Evolutionary conservation across 352 stramenopile genomes (phyloP), one percentile per base, ranked within the genome.

Genomic region (Peronospora belbahrii): DNA sequence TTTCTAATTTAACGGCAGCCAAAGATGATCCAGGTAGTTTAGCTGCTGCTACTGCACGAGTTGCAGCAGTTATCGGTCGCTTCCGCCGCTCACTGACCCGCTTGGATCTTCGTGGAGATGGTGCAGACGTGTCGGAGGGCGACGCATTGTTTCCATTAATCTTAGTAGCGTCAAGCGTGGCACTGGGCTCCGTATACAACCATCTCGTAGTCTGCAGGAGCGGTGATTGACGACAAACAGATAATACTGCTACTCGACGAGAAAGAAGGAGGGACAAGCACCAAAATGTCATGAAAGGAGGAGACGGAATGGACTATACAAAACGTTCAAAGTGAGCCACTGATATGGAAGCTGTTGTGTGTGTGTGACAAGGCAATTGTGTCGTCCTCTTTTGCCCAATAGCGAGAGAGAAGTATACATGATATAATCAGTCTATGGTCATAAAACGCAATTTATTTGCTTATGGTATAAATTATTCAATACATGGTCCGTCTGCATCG

Each of bases 1-100:
- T 24, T 31, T 59, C 40, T 4, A 32, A 6, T 20, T 48, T 28
- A 25, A 3, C n/a, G 25, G 27, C n/a, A 14, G 14, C 38, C 10
- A 32, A 15, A 6, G 34, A 14, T 9, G 22, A 14, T 14, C 9
- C 45, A 7, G 49, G 23, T 0, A 39, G 24, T 52, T 60, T 52
- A 4, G 36, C 10, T 5, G 24, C 18, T 36, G 39, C 2, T 11
- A 22, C 6, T 7, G 28, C 15, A 17, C 14, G 11, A 42, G 43
- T 18, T 48, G 42, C 17, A 13, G 54, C 40, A n/a, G 27, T 22
- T 4, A 42, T 50, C 2, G 61, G 25, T 5, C 52, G 49, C 25
- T 69, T 69, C 39, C 56, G 55, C 18, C 56, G 55, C n/a, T 69
- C 60, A 24, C 14, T 53, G 2, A 37, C 13, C 15, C 60, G 55